These are phyloP conservation scores for Luvunga scandens DNA, from an alignment of 345 rosid genomes.

Conservation along the genomic window DNA sequence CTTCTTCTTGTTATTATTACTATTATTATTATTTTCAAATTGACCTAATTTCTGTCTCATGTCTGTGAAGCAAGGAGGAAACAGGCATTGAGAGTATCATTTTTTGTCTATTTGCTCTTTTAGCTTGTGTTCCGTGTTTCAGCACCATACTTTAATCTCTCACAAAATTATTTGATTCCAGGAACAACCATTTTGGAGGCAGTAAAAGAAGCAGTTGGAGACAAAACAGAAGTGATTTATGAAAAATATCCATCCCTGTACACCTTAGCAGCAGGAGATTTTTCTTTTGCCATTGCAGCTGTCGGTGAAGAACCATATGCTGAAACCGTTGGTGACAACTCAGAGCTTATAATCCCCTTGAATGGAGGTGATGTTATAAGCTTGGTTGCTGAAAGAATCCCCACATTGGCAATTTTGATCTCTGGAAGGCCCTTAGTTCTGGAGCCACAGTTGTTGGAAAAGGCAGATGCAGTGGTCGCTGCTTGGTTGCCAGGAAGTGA, in stretches of 20 bases:
- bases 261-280: conserved; percentile 40
- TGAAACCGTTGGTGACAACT: conserved; percentile 59
- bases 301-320: conserved; percentile 84
- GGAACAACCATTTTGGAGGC: conserved; percentile 87
- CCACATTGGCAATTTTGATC: conserved; percentile 59
- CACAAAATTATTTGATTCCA: conserved; percentile 18
- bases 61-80: neutral
- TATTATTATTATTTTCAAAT: neutral
- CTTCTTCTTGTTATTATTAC: no score
- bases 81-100: neutral
- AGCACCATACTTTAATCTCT: neutral
- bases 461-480: conserved; percentile 64
- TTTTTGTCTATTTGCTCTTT: neutral
- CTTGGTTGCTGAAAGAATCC: conserved; percentile 51
- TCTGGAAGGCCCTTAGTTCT: conserved; percentile 77
- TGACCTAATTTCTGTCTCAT: neutral
- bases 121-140: neutral
- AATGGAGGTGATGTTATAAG: conserved; percentile 51
- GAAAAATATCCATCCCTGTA: conserved; percentile 56
- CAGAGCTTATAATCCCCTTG: conserved; percentile 57
- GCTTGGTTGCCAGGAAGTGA: conserved; percentile 95
- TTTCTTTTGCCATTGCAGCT: conserved; percentile 67
- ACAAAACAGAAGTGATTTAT: conserved; percentile 57
- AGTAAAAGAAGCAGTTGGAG: conserved; percentile 54
- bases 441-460: conserved; percentile 53